Percentiles rank a stretch among this genome's conserved stretches.
These are phyloP conservation scores for Choiromyces venosus DNA, from an alignment of 495 filamentous ascomycete genomes.

Conservation along the genomic window DNA sequence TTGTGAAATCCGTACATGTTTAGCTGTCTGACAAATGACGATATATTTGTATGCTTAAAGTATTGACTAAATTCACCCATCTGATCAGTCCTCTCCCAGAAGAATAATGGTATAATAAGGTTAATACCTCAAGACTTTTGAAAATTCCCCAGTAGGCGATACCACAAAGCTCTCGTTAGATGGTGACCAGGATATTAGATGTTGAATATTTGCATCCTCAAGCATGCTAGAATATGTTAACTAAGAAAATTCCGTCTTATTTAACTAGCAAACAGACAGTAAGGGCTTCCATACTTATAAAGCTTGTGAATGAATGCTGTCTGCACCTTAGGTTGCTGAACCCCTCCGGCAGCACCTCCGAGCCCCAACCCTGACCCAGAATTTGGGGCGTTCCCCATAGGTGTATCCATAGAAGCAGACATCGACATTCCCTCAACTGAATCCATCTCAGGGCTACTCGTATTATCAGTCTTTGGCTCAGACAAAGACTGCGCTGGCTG, in stretches of 20 bases:
- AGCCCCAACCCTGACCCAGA: slow-evolving; percentile 43
- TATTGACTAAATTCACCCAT: slow-evolving; percentile 59
- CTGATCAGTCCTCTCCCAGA: slow-evolving; percentile 32
- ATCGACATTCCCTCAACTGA: slow-evolving; percentile 40
- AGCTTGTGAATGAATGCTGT: slow-evolving; percentile 99
- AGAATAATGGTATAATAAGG: slow-evolving; percentile 19
- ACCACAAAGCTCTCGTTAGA: slow-evolving; percentile 97
- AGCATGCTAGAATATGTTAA: slow-evolving; percentile 70
- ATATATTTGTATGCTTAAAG: slow-evolving; percentile 99
- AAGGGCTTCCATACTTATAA: slow-evolving; percentile 72
- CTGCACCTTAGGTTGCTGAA: slow-evolving; percentile 95
- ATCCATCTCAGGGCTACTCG: slow-evolving; percentile 40
- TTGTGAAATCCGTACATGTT: slow-evolving; percentile 99
- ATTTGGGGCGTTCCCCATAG: slow-evolving; percentile 44
- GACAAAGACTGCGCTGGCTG: slow-evolving; percentile 33
- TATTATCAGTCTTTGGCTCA: slow-evolving; percentile 37
- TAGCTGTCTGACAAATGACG: slow-evolving; percentile 92
- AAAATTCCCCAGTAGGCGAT: slow-evolving; percentile 94
- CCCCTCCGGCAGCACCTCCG: slow-evolving; percentile 69
- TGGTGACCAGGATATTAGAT: slow-evolving; percentile 91
- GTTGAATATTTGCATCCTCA: slow-evolving; percentile 84
- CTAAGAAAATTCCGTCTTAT: slow-evolving; percentile 1
- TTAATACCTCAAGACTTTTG: slow-evolving; percentile 86
- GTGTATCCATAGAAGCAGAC: slow-evolving; percentile 47
- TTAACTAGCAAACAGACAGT: slow-evolving; percentile 12